A percentile compares a stretch with the other conserved stretches of the same genome.
Evolutionary conservation across 2,329 filamentous ascomycete genomes (phyloP).

Genomic region (Metarhizium guizhouense): DNA sequence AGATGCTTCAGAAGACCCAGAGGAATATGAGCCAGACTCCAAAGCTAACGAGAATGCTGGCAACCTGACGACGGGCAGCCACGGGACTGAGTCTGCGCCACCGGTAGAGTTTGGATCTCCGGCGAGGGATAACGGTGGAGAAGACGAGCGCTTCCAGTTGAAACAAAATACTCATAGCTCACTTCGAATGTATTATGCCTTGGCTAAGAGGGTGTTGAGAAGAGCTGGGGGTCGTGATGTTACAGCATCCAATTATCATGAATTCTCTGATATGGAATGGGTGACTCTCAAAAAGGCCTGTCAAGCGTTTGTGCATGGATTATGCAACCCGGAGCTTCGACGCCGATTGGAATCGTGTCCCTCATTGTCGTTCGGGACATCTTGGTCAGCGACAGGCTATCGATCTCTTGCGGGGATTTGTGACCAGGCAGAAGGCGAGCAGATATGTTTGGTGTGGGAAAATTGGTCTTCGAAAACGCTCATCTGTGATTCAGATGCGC

Average conservation of each 20-base stretch:
- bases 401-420: constrained; percentile 46
- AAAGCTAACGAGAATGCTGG: constrained; percentile 10
- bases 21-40: constrained; percentile 6
- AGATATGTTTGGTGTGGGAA: constrained; percentile 33
- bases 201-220: constrained; percentile 40
- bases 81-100: constrained; percentile 5
- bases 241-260: constrained; percentile 34
- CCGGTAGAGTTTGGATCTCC: constrained; percentile 14
- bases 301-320: constrained; percentile 44
- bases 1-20: constrained; percentile 27
- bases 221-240: constrained; percentile 41
- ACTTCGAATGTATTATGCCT: constrained; percentile 36
- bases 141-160: constrained; percentile 21
- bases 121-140: constrained; percentile 4
- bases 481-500: constrained; percentile 10
- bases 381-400: constrained; percentile 18
- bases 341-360: constrained; percentile 33
- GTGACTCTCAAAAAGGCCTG: constrained; percentile 42
- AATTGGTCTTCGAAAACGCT: constrained; percentile 12
- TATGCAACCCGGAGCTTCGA: constrained; percentile 37
- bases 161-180: constrained; percentile 33
- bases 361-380: constrained; percentile 33
- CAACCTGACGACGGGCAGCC: background rate
- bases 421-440: constrained; percentile 48
- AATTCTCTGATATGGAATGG: constrained; percentile 36